These are phyloP conservation scores for Pseudogymnoascus sp. DNA, from an alignment of 2,329 filamentous ascomycete species.

Conservation along the genomic window DNA sequence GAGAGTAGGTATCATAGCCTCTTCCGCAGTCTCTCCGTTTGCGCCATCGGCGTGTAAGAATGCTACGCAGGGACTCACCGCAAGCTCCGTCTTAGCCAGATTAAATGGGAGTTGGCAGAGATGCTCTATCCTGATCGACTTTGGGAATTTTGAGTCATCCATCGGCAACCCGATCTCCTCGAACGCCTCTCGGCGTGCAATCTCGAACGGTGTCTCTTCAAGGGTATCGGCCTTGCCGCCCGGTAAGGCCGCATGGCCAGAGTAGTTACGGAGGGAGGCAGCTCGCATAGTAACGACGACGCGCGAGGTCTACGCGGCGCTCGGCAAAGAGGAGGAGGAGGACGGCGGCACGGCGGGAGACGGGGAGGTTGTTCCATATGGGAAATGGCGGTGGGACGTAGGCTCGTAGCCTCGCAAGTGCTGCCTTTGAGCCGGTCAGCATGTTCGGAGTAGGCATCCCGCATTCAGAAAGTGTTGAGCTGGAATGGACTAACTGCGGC, in stretches of 20 bases:
- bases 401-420: slow-evolving; percentile 51
- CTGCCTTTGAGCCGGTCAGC: slow-evolving; percentile 23
- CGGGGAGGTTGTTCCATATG: slow-evolving; percentile 54
- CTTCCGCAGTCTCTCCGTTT: slow-evolving; percentile 49
- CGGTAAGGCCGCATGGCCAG: slow-evolving; percentile 82
- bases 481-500: slow-evolving; percentile 24
- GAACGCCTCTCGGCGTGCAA: slow-evolving; percentile 80
- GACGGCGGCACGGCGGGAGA: slow-evolving; percentile 72
- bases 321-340: slow-evolving; percentile 85
- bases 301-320: slow-evolving; percentile 66
- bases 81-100: slow-evolving; percentile 65
- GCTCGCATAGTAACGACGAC: slow-evolving; percentile 65
- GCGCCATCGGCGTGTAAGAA: slow-evolving; percentile 61
- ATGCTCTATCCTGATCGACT: slow-evolving; percentile 78
- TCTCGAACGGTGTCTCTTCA: slow-evolving; percentile 63
- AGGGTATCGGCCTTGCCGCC: slow-evolving; percentile 63
- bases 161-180: slow-evolving; percentile 89
- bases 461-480: slow-evolving; percentile 1
- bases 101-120: slow-evolving; percentile 77
- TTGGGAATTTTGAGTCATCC: slow-evolving; percentile 60
- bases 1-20: slow-evolving; percentile 68
- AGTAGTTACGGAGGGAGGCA: slow-evolving; percentile 57
- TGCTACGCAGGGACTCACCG: slow-evolving; percentile 70
- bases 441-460: slow-evolving; percentile 2
- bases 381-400: slow-evolving; percentile 56